Evolutionary conservation across 495 filamentous ascomycete species (phyloP).

Genomic region (Penicillium lagena): DNA sequence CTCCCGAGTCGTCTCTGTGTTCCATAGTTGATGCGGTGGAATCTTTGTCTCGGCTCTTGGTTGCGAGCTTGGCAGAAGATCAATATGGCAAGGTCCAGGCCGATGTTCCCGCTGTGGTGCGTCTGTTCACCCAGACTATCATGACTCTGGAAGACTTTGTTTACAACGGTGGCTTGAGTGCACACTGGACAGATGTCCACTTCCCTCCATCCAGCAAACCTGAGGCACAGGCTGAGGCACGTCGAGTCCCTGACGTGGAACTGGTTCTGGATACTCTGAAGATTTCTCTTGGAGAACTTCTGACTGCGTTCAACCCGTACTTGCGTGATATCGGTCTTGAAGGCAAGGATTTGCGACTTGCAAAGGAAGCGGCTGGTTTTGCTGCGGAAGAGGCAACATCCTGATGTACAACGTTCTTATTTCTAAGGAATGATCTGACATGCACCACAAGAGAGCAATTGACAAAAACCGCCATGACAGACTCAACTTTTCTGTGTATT

Average conservation of each 20-base stretch:
- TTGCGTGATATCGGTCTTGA: conserved; percentile 57
- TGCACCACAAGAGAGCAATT: conserved; percentile 2
- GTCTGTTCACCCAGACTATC: conserved; percentile 60
- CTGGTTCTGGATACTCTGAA: conserved; percentile 53
- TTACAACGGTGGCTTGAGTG: conserved; percentile 39
- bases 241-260: conserved; percentile 52
- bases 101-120: conserved; percentile 66
- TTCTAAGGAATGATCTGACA: too few relatives aligned
- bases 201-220: conserved; percentile 37
- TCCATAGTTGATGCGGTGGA: conserved; percentile 65
- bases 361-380: conserved; percentile 53
- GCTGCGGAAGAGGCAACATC: conserved; percentile 14
- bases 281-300: conserved; percentile 50
- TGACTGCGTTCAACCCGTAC: conserved; percentile 66
- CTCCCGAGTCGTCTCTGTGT: conserved; percentile 57
- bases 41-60: conserved; percentile 59
- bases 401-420: conserved; percentile 8
- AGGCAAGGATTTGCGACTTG: conserved; percentile 59
- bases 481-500: conserved; percentile 1
- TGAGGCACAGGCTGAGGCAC: conserved; percentile 30
- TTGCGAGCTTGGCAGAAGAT: conserved; percentile 75
- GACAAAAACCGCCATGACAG: neutral
- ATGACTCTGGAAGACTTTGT: conserved; percentile 64
- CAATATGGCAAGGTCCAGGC: conserved; percentile 78
- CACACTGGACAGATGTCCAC: conserved; percentile 80